Evolutionary conservation across 2,329 filamentous ascomycete genomes (phyloP).

Genomic region (Sclerotinia subarctica): DNA sequence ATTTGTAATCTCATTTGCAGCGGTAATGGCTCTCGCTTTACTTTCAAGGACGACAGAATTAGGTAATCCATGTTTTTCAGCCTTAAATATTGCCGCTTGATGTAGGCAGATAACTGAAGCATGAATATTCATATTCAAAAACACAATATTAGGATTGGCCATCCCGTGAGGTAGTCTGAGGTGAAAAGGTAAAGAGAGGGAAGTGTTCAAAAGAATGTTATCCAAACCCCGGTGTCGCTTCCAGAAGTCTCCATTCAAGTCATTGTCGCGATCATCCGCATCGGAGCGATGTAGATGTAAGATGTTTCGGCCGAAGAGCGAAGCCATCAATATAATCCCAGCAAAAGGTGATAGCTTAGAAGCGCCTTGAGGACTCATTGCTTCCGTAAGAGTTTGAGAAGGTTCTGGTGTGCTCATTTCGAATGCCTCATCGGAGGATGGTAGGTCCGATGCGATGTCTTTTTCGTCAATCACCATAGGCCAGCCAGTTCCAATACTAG

Average conservation of each 20-base stretch:
- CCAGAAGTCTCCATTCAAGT: constrained; percentile 94
- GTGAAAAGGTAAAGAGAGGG: constrained; percentile 74
- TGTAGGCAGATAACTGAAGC: constrained; percentile 97
- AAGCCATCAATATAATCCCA: constrained; percentile 80
- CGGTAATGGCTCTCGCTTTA: constrained; percentile 88
- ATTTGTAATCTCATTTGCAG: constrained; percentile 87
- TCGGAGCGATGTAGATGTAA: constrained; percentile 87
- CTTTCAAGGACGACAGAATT: constrained; percentile 79
- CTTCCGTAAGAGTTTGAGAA: constrained; percentile 66
- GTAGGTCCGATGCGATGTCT: constrained; percentile 85
- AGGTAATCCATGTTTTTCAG: constrained; percentile 80
- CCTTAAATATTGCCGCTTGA: constrained; percentile 96
- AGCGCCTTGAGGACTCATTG: constrained; percentile 68
- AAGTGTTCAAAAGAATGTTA: constrained; percentile 83
- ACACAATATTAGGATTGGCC: constrained; percentile 78
- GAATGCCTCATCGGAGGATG: constrained; percentile 80
- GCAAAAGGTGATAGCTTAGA: constrained; percentile 73
- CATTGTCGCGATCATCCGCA: constrained; percentile 74
- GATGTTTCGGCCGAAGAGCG: constrained; percentile 85
- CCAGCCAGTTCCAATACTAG: constrained; percentile 95
- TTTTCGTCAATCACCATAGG: constrained; percentile 90
- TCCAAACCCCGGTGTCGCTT: constrained; percentile 87
- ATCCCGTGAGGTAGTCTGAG: constrained; percentile 77
- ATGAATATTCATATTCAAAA: constrained; percentile 95
- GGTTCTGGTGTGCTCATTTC: constrained; percentile 73